phyloP scores from a whole-genome alignment of 164 flowering plant species.

The Hamamelis virginiana region DNA sequence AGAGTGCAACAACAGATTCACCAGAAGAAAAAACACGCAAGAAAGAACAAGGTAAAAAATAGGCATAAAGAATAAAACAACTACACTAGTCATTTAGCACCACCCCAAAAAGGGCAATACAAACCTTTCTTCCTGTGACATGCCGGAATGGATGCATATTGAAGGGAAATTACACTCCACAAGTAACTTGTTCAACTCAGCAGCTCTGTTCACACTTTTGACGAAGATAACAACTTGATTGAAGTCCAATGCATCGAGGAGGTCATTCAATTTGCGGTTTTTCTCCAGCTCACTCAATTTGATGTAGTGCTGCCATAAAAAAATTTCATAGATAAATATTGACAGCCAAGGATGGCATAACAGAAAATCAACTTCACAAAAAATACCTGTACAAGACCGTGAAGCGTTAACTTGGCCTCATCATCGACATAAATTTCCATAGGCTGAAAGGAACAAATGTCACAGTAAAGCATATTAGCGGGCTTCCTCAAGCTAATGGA shows the following conservation, averaged over 20 bases:
- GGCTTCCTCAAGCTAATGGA: constrained; percentile 60
- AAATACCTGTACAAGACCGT: constrained; percentile 96
- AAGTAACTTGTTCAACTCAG: constrained; percentile 90
- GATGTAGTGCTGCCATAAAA: constrained; percentile 80
- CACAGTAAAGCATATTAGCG: constrained; percentile 67
- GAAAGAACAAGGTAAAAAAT: too few species aligned
- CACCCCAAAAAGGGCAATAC: not conserved
- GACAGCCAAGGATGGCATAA: not conserved
- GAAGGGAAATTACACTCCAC: constrained; percentile 98
- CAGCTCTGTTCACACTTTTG: constrained; percentile 93
- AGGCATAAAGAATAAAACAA: too few species aligned
- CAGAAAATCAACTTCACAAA: not conserved
- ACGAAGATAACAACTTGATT: constrained; percentile 98
- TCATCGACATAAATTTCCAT: constrained; percentile 99
- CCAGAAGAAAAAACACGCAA: too few species aligned
- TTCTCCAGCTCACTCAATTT: constrained; percentile 89
- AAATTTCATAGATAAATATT: not conserved
- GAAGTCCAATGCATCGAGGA: constrained; percentile 97
- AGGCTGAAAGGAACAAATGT: constrained; percentile 91
- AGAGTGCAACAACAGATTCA: too few species aligned
- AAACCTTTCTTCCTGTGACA: constrained; percentile 97
- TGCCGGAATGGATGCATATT: constrained; percentile 96
- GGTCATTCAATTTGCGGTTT: constrained; percentile 95
- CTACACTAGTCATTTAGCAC: too few species aligned
- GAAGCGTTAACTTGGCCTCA: constrained; percentile 96